Evolutionary conservation across 2,329 filamentous ascomycete species (phyloP).

Genomic region (Escovopsis sp.): DNA sequence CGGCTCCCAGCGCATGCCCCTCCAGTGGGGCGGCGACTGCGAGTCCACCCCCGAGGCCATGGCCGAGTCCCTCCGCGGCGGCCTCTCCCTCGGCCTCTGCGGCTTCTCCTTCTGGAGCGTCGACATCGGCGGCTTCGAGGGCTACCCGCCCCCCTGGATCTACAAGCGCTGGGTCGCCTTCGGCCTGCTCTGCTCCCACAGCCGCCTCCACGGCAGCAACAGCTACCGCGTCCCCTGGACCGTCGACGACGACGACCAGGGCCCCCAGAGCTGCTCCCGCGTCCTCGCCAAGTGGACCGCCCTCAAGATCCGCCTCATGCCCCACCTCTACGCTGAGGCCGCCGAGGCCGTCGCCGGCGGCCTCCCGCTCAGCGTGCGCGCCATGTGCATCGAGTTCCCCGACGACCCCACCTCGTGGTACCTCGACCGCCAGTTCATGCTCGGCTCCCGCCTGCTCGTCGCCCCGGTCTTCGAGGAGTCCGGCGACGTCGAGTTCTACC

Average conservation of each 20-base stretch:
- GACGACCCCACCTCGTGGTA: slow-evolving; percentile 53
- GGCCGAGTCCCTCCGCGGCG: slow-evolving; percentile 55
- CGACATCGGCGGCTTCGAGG: slow-evolving; percentile 61
- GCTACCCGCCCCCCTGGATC: slow-evolving; percentile 49
- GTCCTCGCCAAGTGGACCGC: slow-evolving; percentile 32
- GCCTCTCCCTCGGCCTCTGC: slow-evolving; percentile 46
- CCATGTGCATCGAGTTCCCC: slow-evolving; percentile 57
- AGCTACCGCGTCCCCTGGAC: slow-evolving; percentile 66
- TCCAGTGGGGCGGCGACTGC: slow-evolving; percentile 63
- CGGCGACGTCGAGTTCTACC: slow-evolving; percentile 52
- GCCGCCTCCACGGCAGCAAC: slow-evolving; percentile 52
- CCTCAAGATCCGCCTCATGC: slow-evolving; percentile 38
- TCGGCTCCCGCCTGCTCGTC: slow-evolving; percentile 49
- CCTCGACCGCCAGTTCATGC: slow-evolving; percentile 59
- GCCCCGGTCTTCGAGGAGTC: slow-evolving; percentile 50
- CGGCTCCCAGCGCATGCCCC: slow-evolving; percentile 54
- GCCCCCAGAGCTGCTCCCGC: slow-evolving; percentile 37
- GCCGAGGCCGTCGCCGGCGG: slow-evolving; percentile 30
- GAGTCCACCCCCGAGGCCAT: slow-evolving; percentile 61
- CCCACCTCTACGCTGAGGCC: slow-evolving; percentile 34
- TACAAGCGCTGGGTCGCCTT: slow-evolving; percentile 73
- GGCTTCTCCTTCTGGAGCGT: slow-evolving; percentile 56
- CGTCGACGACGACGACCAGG: slow-evolving; percentile 48
- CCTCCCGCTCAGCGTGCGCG: slow-evolving; percentile 46
- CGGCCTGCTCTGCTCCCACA: slow-evolving; percentile 55